These are phyloP conservation scores for Albophoma yamanashiensis DNA, from an alignment of 2,329 filamentous ascomycete genomes.

Conservation along the genomic window DNA sequence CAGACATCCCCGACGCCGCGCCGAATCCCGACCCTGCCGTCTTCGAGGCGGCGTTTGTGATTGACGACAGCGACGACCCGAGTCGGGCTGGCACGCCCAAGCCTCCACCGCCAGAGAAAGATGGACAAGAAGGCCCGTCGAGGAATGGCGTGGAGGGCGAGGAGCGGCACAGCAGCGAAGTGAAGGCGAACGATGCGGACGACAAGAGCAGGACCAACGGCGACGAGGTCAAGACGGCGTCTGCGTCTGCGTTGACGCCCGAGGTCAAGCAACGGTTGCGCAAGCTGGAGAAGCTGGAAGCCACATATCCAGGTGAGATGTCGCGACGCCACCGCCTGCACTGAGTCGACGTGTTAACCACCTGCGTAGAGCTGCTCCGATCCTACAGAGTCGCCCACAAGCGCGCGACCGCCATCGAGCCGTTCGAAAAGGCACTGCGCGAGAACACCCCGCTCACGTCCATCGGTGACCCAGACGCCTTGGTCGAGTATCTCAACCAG, in stretches of 20 bases:
- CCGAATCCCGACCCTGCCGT: conserved; percentile 70
- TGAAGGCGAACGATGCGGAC: conserved; percentile 10
- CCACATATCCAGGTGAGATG: conserved; percentile 66
- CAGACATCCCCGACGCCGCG: conserved; percentile 26
- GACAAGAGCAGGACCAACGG: conserved; percentile 6
- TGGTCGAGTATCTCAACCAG: conserved; percentile 86
- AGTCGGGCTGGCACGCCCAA: conserved; percentile 52
- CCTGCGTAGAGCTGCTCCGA: conserved; percentile 61
- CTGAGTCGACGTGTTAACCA: conserved; percentile 1
- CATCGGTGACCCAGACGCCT: conserved; percentile 71
- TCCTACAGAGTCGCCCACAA: conserved; percentile 89
- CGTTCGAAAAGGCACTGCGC: conserved; percentile 81
- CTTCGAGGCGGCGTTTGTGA: conserved; percentile 76
- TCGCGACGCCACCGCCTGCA: neutral
- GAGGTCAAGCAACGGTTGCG: conserved; percentile 68
- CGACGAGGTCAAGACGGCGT: conserved; percentile 5
- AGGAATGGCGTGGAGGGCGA: conserved; percentile 12
- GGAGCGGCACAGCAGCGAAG: conserved; percentile 10
- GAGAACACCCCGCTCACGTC: conserved; percentile 88
- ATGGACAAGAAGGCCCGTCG: conserved; percentile 7
- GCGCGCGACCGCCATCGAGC: conserved; percentile 76
- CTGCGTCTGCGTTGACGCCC: conserved; percentile 39
- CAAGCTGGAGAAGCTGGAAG: conserved; percentile 83
- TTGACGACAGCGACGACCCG: conserved; percentile 69
- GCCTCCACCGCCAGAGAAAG: conserved; percentile 26